Percentiles rank a stretch among this genome's conserved stretches.
phyloP scores from a whole-genome alignment of 495 filamentous ascomycete genomes.

The Chaetomidium leptoderma region DNA sequence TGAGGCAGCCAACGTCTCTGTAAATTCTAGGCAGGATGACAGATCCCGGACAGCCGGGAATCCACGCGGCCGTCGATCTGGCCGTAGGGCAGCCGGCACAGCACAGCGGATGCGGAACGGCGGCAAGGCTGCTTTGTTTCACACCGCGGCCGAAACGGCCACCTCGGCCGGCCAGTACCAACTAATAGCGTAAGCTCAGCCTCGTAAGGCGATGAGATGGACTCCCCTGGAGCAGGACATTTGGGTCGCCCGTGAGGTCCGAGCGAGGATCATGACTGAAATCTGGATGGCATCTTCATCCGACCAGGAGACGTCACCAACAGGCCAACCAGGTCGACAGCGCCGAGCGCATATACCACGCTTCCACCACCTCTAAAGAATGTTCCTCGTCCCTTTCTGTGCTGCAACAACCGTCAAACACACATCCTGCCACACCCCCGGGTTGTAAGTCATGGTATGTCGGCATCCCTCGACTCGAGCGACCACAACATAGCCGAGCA shows the following conservation, averaged over 20 bases:
- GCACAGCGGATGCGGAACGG: background rate
- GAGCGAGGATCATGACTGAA: background rate
- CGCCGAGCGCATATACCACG: background rate
- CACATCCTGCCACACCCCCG: background rate
- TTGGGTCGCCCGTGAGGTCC: background rate
- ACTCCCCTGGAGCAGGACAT: no score
- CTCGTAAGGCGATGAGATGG: no score
- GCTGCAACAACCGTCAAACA: background rate
- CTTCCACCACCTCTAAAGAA: no score
- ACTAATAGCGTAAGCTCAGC: background rate
- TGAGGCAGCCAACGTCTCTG: background rate
- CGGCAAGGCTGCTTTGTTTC: slow-evolving; percentile 8
- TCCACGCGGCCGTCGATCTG: background rate
- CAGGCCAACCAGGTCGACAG: background rate
- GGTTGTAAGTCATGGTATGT: background rate
- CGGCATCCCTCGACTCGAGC: background rate
- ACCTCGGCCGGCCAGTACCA: background rate
- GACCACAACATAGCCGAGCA: background rate
- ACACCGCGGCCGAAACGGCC: background rate
- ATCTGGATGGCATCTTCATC: background rate
- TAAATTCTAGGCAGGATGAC: background rate
- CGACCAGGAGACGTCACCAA: background rate
- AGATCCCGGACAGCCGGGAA: background rate
- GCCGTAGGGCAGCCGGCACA: background rate
- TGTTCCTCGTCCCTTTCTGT: background rate